Evolutionary conservation across 1,284 basidiomycete genomes (phyloP).

Genomic region (Marasmius fiardii): DNA sequence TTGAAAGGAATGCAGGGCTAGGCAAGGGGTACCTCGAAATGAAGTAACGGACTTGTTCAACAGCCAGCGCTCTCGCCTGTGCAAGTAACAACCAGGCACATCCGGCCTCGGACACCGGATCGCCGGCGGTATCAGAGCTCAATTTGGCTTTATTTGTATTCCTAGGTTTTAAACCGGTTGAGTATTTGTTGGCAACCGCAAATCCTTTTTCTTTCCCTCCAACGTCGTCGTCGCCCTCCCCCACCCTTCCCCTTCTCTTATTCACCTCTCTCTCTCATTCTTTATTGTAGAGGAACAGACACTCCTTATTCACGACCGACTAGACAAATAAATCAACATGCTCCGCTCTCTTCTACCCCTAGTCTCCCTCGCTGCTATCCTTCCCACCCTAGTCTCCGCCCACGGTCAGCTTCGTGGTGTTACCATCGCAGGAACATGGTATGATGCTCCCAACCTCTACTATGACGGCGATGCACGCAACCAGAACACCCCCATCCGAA

Average conservation of each 20-base stretch:
- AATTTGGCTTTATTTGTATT: too few relatives aligned
- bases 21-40: too few relatives aligned
- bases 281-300: background rate
- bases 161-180: too few relatives aligned
- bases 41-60: too few relatives aligned
- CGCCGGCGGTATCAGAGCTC: too few relatives aligned
- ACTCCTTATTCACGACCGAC: background rate
- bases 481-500: background rate
- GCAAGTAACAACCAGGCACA: too few relatives aligned
- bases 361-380: background rate
- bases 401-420: background rate
- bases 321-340: background rate
- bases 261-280: background rate
- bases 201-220: background rate
- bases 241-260: background rate
- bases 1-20: too few relatives aligned
- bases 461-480: background rate
- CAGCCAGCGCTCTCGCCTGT: too few relatives aligned
- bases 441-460: background rate
- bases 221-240: background rate
- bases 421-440: background rate
- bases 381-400: background rate
- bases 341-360: background rate
- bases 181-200: background rate
- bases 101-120: too few relatives aligned